These are phyloP conservation scores for Paramecium primaurelia DNA, from an alignment of 73 alveolate genomes.

Conservation along the genomic window DNA sequence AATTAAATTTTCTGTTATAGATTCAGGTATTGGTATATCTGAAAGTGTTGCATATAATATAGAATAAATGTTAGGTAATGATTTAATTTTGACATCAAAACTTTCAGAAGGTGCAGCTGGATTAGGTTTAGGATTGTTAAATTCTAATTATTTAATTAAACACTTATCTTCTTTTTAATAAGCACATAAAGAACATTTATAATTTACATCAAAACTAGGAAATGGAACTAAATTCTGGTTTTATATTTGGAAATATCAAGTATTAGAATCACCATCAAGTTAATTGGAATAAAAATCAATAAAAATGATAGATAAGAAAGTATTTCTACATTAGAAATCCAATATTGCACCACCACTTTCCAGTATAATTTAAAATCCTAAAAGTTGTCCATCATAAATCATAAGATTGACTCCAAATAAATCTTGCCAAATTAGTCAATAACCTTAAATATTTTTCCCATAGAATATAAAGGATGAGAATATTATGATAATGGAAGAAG, in stretches of 20 bases:
- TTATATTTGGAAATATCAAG: not conserved
- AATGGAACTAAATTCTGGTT: not conserved
- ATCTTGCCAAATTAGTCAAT: not conserved
- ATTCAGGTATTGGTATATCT: not conserved
- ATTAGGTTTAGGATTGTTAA: not conserved
- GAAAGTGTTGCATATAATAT: not conserved
- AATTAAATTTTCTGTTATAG: not conserved
- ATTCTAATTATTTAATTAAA: not conserved
- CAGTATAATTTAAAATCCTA: not conserved
- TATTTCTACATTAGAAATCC: not conserved
- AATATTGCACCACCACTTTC: not conserved
- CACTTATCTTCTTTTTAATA: not conserved
- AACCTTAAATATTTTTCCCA: not conserved
- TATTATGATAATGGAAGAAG: not conserved
- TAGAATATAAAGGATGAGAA: not conserved
- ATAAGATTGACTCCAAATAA: not conserved
- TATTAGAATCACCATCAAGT: not conserved
- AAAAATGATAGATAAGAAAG: not conserved
- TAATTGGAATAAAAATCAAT: not conserved
- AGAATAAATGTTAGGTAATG: not conserved
- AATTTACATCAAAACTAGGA: not conserved
- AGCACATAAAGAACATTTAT: not conserved
- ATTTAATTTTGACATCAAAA: not conserved
- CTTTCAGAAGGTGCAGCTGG: constrained; percentile 13
- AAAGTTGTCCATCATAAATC: not conserved